Conservation (phyloP, 768 basidiomycete species). For the Boletus fagicola region DNA sequence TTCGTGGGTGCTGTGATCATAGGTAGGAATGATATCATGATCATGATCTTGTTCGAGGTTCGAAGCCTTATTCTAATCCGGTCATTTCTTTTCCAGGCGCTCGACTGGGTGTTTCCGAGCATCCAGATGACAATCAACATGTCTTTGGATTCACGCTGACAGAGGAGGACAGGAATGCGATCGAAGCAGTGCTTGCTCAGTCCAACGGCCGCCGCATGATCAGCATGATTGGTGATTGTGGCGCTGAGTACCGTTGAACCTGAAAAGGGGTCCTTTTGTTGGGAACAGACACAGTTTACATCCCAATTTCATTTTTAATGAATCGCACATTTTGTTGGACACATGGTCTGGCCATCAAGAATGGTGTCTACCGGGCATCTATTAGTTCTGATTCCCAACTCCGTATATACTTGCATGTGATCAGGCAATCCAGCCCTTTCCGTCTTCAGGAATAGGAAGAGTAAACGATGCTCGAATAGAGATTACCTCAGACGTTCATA, state of each 20-base stretch:
- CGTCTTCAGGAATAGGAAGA: neutral
- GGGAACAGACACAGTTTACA: neutral
- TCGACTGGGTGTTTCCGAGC: slow-evolving; percentile 73
- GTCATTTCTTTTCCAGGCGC: slow-evolving; percentile 44
- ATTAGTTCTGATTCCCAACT: neutral
- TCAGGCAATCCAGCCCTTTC: neutral
- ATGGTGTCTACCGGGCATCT: neutral
- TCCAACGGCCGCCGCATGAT: slow-evolving; percentile 67
- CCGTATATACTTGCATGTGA: neutral
- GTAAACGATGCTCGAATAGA: neutral
- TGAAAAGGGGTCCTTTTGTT: neutral
- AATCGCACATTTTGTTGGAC: neutral
- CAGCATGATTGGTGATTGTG: slow-evolving; percentile 75
- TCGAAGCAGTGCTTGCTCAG: slow-evolving; percentile 58
- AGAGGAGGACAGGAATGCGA: slow-evolving; percentile 54
- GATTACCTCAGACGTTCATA: slow-evolving; percentile 9
- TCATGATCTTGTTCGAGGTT: slow-evolving; percentile 1
- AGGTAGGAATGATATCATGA: slow-evolving; percentile 39
- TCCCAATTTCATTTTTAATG: neutral
- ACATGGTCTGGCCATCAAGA: neutral
- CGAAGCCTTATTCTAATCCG: neutral
- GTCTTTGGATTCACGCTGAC: slow-evolving; percentile 60
- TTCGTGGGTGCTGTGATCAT: slow-evolving; percentile 80
- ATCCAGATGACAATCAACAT: slow-evolving; percentile 63
- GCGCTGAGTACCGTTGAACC: slow-evolving; percentile 68